These are phyloP conservation scores for Cryptococcus maquisensis DNA, from an alignment of 1,284 basidiomycete species.

Conservation along the genomic window DNA sequence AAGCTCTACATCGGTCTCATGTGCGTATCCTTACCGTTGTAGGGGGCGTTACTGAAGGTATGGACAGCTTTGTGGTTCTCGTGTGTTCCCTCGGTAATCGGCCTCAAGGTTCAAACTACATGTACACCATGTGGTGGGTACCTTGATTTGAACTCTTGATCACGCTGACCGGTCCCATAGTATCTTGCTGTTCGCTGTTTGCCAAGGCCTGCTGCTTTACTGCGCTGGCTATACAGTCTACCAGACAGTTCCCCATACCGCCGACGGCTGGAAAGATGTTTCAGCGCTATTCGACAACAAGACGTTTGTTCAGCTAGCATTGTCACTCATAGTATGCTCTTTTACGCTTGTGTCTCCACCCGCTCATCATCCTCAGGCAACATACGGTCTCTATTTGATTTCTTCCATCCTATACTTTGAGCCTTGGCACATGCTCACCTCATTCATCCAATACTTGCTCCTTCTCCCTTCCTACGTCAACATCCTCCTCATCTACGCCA, in stretches of 20 bases:
- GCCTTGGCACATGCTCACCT: slow-evolving; percentile 92
- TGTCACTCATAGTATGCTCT: slow-evolving; percentile 34
- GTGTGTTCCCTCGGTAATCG: slow-evolving; percentile 64
- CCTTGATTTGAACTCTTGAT: slow-evolving; percentile 1
- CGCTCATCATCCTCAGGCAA: slow-evolving; percentile 54
- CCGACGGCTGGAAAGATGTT: slow-evolving; percentile 68
- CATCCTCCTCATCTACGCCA: slow-evolving; percentile 62
- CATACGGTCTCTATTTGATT: slow-evolving; percentile 84
- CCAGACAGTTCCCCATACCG: slow-evolving; percentile 68
- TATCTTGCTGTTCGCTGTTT: slow-evolving; percentile 44
- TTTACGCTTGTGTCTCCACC: slow-evolving; percentile 24
- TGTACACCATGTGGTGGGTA: slow-evolving; percentile 67
- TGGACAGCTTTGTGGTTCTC: slow-evolving; percentile 28
- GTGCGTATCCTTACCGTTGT: slow-evolving; percentile 38
- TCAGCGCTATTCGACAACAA: slow-evolving; percentile 59
- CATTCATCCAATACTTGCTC: slow-evolving; percentile 55
- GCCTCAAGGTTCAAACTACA: slow-evolving; percentile 81
- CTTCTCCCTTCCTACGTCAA: slow-evolving; percentile 66
- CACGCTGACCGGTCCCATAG: slow-evolving; percentile 49
- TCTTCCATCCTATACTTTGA: slow-evolving; percentile 81
- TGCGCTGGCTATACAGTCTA: slow-evolving; percentile 85
- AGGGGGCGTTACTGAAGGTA: not conserved
- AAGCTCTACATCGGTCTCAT: slow-evolving; percentile 54
- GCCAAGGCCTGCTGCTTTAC: slow-evolving; percentile 56
- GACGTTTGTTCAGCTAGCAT: slow-evolving; percentile 70